Percentiles rank a stretch among this genome's conserved stretches.
phyloP scores from a whole-genome alignment of 2,329 filamentous ascomycete genomes.

The Colletotrichum siamense region DNA sequence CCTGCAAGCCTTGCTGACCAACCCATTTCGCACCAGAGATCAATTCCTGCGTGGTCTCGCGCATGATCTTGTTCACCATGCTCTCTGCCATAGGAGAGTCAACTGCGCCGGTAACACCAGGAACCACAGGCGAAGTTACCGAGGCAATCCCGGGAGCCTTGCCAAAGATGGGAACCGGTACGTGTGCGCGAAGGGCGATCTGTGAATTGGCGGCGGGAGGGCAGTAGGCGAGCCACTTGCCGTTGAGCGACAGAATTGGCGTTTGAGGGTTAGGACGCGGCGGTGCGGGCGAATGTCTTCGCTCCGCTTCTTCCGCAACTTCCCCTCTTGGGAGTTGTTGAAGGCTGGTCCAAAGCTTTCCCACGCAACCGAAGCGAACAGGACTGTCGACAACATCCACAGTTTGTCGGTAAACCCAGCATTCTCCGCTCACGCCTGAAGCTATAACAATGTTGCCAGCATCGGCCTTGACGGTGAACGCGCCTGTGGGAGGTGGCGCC shows the following conservation, averaged over 20 bases:
- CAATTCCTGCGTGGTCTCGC: conserved; percentile 79
- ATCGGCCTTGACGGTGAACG: conserved; percentile 76
- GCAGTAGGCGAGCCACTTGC: conserved; percentile 80
- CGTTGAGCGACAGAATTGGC: conserved; percentile 72
- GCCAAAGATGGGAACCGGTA: conserved; percentile 60
- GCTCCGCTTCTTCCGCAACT: conserved; percentile 50
- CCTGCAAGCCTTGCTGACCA: conserved; percentile 77
- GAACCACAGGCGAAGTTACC: conserved; percentile 72
- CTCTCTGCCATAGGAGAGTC: conserved; percentile 77
- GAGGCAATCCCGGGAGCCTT: conserved; percentile 63
- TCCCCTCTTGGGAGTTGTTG: conserved; percentile 64
- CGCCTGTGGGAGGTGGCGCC: conserved; percentile 73
- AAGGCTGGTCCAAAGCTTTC: conserved; percentile 90
- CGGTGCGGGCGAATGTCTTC: conserved; percentile 38
- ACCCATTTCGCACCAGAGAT: conserved; percentile 79
- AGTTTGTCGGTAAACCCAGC: conserved; percentile 74
- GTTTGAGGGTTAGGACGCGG: conserved; percentile 55
- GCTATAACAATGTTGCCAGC: conserved; percentile 75
- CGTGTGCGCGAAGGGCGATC: conserved; percentile 70
- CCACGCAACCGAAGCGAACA: conserved; percentile 69
- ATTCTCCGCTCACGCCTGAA: conserved; percentile 85
- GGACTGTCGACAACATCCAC: conserved; percentile 46
- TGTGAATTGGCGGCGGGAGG: conserved; percentile 75
- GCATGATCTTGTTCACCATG: conserved; percentile 77
- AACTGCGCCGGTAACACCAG: conserved; percentile 68